Conservation (phyloP, 768 basidiomycete genomes). For the Piloderma croceum region DNA sequence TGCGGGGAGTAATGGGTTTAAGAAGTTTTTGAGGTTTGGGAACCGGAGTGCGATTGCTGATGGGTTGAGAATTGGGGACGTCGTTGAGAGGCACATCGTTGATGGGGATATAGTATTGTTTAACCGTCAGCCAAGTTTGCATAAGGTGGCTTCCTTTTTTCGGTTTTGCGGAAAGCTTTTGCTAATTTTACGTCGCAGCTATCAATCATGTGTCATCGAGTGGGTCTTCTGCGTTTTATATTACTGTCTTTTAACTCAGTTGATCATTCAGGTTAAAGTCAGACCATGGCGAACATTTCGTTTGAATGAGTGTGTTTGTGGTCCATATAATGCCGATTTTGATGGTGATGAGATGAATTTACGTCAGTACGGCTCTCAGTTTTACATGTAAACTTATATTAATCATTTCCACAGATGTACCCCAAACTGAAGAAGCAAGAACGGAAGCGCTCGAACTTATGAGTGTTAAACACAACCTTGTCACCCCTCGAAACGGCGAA, state of each 20-base stretch:
- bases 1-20: slow-evolving; percentile 67
- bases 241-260: background rate
- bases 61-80: slow-evolving; percentile 77
- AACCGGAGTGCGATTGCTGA: slow-evolving; percentile 78
- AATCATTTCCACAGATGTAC: slow-evolving; percentile 62
- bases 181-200: slow-evolving; percentile 42
- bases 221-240: no score
- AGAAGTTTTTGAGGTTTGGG: slow-evolving; percentile 87
- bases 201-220: slow-evolving; percentile 98
- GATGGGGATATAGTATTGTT: slow-evolving; percentile 97
- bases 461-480: slow-evolving; percentile 94
- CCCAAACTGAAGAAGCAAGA: slow-evolving; percentile 96
- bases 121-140: slow-evolving; percentile 97
- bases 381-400: slow-evolving; percentile 5
- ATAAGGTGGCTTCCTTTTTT: slow-evolving; percentile 53
- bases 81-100: slow-evolving; percentile 89
- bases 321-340: slow-evolving; percentile 98
- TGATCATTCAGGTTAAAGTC: slow-evolving; percentile 61
- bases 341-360: slow-evolving; percentile 99
- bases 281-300: slow-evolving; percentile 97
- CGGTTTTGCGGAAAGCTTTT: background rate
- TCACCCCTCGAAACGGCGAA: slow-evolving; percentile 96
- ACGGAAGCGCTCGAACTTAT: slow-evolving; percentile 97
- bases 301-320: slow-evolving; percentile 98
- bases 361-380: slow-evolving; percentile 47